Evolutionary conservation across 805 yeast genomes (phyloP).

Genomic region (Lipomyces kockii): DNA sequence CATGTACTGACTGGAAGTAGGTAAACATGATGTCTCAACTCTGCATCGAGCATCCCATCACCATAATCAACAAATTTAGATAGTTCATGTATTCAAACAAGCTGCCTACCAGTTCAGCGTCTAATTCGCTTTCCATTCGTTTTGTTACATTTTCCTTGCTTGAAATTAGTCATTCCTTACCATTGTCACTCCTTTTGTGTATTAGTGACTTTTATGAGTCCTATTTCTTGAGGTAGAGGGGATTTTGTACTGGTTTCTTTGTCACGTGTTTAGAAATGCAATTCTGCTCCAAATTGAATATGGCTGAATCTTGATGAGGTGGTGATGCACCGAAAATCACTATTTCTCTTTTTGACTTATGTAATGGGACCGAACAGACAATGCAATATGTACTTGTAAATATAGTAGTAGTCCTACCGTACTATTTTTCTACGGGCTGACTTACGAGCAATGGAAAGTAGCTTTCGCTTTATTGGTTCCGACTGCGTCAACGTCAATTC

Average conservation of each 20-base stretch:
- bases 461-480: not conserved
- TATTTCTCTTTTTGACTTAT: not conserved
- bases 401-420: not conserved
- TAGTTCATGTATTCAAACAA: not conserved
- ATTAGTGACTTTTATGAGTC: not conserved
- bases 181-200: not conserved
- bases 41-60: slow-evolving; percentile 7
- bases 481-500: not conserved
- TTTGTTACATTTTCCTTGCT: not conserved
- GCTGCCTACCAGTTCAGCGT: not conserved
- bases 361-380: not conserved
- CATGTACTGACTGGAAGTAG: slow-evolving; percentile 12
- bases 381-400: not conserved
- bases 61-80: not conserved
- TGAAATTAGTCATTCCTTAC: not conserved
- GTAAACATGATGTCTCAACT: slow-evolving; percentile 38
- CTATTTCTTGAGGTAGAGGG: not conserved
- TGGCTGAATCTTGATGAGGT: not conserved
- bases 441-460: not conserved
- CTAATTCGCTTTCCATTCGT: not conserved
- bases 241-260: too few relatives aligned
- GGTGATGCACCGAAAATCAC: not conserved
- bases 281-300: too few relatives aligned
- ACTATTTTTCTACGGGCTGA: not conserved
- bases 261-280: not conserved